Evolutionary conservation across 305 asterid genomes (phyloP).

Genomic region (Plantago rigida): DNA sequence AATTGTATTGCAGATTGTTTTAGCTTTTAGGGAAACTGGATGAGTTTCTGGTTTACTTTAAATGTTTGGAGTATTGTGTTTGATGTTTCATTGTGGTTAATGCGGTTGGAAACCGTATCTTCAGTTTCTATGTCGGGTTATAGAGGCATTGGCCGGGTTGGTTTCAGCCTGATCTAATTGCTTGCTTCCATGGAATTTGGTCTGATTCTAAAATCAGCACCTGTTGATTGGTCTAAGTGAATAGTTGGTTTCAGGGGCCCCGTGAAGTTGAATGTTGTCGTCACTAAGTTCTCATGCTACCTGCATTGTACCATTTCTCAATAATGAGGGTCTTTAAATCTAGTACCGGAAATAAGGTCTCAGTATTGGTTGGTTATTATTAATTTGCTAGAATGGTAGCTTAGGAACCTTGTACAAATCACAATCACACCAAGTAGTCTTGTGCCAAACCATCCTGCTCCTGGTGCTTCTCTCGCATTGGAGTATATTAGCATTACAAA

Average conservation of each 20-base stretch:
- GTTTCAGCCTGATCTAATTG: neutral
- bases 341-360: neutral
- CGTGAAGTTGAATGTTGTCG: neutral
- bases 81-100: neutral
- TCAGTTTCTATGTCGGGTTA: neutral
- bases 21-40: neutral
- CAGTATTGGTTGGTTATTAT: neutral
- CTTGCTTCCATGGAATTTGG: neutral
- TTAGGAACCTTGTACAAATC: neutral
- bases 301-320: neutral
- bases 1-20: neutral
- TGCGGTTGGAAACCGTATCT: neutral
- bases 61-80: neutral
- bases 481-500: neutral
- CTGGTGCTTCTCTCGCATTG: neutral
- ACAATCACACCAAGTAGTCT: neutral
- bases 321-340: neutral
- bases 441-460: neutral
- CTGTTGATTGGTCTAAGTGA: neutral
- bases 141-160: neutral
- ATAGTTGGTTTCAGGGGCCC: neutral
- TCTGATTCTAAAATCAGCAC: neutral
- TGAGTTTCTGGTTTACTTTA: neutral
- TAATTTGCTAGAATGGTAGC: neutral
- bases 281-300: neutral